Evolutionary conservation across 805 yeast genomes (phyloP).

Genomic region (Saccharomycodes ludwigii): DNA sequence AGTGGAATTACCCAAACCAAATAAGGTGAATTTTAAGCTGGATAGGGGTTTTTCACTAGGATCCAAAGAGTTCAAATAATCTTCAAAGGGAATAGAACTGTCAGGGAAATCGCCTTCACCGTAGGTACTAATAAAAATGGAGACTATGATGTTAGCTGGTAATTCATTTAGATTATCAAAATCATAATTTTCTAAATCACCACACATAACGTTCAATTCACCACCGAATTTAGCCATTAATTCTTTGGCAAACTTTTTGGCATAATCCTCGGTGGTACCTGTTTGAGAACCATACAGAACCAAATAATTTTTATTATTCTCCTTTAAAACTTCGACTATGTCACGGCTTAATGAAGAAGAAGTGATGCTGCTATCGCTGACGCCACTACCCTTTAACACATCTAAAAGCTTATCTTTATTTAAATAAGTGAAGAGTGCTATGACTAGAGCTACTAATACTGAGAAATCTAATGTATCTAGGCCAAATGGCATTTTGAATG

Average conservation of each 20-base stretch:
- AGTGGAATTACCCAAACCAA: constrained; percentile 91
- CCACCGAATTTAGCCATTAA: constrained; percentile 52
- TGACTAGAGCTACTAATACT: constrained; percentile 50
- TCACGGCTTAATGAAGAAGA: constrained; percentile 37
- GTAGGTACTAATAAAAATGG: constrained; percentile 81
- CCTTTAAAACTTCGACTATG: constrained; percentile 42
- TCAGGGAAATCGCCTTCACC: constrained; percentile 99
- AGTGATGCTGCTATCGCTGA: constrained; percentile 23
- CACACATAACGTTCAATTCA: constrained; percentile 71
- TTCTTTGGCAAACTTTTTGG: constrained; percentile 82
- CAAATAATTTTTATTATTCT: constrained; percentile 59
- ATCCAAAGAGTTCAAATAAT: constrained; percentile 42
- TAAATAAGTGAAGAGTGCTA: constrained; percentile 56
- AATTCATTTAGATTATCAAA: constrained; percentile 62
- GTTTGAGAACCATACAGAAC: constrained; percentile 93
- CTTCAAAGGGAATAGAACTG: constrained; percentile 72
- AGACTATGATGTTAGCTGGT: constrained; percentile 44
- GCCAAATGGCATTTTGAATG: constrained; percentile 30
- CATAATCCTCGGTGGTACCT: constrained; percentile 97
- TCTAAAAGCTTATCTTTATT: constrained; percentile 44
- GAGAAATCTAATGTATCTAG: constrained; percentile 62
- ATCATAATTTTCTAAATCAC: constrained; percentile 82
- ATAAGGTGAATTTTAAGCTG: constrained; percentile 56
- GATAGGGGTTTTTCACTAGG: constrained; percentile 42
- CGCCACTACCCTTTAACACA: constrained; percentile 20